These are phyloP conservation scores for Suhomyces canberraensis DNA, from an alignment of 805 yeast species.

Conservation along the genomic window DNA sequence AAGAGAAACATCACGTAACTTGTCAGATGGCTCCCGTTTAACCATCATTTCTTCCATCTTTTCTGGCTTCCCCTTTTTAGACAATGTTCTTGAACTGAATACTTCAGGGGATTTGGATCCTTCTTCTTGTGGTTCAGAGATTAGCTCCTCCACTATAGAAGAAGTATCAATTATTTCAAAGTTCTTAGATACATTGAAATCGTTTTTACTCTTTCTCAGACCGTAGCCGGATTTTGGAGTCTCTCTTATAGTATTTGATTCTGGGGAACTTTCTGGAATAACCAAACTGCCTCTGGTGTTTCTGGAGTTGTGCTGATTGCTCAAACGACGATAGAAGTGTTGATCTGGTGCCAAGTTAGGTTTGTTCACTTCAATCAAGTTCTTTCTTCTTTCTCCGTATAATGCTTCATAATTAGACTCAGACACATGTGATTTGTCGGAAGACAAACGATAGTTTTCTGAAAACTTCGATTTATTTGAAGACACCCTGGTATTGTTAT, in stretches of 20 bases:
- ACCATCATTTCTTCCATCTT: background rate
- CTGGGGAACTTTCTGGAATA: background rate
- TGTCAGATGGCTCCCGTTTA: slow-evolving; percentile 1
- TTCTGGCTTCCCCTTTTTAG: slow-evolving; percentile 1
- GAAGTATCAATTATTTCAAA: slow-evolving; percentile 22
- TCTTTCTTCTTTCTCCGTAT: slow-evolving; percentile 7
- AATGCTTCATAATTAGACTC: slow-evolving; percentile 24
- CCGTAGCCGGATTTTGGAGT: background rate
- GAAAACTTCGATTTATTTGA: too few species aligned
- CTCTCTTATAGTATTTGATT: background rate
- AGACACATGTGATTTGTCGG: slow-evolving; percentile 17
- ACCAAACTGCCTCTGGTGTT: background rate
- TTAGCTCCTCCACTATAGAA: slow-evolving; percentile 15
- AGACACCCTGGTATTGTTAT: background rate
- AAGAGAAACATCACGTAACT: slow-evolving; percentile 28
- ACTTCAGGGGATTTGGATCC: slow-evolving; percentile 28
- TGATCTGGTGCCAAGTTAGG: slow-evolving; percentile 12
- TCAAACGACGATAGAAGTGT: slow-evolving; percentile 1
- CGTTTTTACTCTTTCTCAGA: slow-evolving; percentile 1
- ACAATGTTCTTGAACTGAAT: slow-evolving; percentile 25
- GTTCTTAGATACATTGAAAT: slow-evolving; percentile 10
- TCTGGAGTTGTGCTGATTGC: background rate
- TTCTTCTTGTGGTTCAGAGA: slow-evolving; percentile 3
- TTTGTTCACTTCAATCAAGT: slow-evolving; percentile 9
- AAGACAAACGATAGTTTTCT: background rate